Evolutionary conservation across 202 grass and related monocot species (phyloP).

Genomic region (Dendrocalamus latiflorus): DNA sequence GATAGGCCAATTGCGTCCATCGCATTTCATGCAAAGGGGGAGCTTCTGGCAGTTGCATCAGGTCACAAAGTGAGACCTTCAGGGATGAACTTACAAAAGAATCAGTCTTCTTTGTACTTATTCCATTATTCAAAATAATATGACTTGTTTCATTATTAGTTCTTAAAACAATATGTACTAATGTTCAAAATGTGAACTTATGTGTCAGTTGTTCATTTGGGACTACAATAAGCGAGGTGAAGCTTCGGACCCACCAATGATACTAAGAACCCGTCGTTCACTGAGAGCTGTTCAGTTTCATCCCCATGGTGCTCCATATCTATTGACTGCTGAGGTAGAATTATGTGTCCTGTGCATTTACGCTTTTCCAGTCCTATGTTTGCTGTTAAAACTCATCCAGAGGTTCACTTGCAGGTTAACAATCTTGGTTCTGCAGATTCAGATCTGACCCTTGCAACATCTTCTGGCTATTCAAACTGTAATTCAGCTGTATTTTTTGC

Average conservation of each 20-base stretch:
- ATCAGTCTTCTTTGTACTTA: not conserved
- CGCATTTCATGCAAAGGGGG: slow-evolving; percentile 95
- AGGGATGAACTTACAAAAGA: not conserved
- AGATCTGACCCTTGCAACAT: slow-evolving; percentile 70
- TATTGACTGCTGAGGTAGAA: slow-evolving; percentile 92
- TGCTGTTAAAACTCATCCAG: slow-evolving; percentile 10
- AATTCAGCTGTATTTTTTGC: slow-evolving; percentile 65
- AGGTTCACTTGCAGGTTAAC: slow-evolving; percentile 61
- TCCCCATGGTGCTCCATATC: slow-evolving; percentile 80
- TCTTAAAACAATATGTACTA: slow-evolving; percentile 3
- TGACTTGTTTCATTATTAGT: not conserved
- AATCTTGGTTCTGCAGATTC: slow-evolving; percentile 86
- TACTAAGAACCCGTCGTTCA: slow-evolving; percentile 93
- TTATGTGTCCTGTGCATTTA: slow-evolving; percentile 5
- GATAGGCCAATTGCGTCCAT: slow-evolving; percentile 96
- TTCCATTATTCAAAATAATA: not conserved
- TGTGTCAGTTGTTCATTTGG: slow-evolving; percentile 87
- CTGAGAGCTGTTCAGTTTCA: slow-evolving; percentile 99
- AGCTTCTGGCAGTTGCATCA: slow-evolving; percentile 93
- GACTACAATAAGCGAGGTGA: slow-evolving; percentile 85
- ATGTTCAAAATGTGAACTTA: slow-evolving; percentile 16
- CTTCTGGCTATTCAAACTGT: slow-evolving; percentile 90
- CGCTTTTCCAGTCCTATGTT: slow-evolving; percentile 9
- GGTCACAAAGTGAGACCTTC: slow-evolving; percentile 81
- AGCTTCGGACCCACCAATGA: slow-evolving; percentile 48